Base-by-base conservation (phyloP, 169 alveolate genomes). In the Cryptosporidium baileyi region DNA sequence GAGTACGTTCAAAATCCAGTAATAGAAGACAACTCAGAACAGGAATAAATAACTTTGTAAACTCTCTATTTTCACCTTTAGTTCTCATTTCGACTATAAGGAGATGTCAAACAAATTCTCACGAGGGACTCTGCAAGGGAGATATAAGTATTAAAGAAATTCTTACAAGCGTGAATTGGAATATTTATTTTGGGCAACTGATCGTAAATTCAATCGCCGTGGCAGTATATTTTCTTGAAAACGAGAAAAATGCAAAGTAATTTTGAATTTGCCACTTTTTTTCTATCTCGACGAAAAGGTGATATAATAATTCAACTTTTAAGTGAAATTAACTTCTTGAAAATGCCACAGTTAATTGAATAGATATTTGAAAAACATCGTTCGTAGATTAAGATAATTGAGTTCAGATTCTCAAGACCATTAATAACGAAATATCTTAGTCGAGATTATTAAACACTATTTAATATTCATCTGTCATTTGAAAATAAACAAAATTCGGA, bases 161-260 rank as follows among this genome's bases (percentile, higher is more conserved):
- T 36, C 85, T 74, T 22, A 32, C 49, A 19, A 74, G 54, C 54
- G 60, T 74, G 22, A 74, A 74, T 41, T 74, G 85, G 85, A 61
- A 60, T 24, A 54, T 57, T 22, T 74, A 74, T 54, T 74, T 74
- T 41, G 67, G 85, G 7, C 65, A 74, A 19, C 32, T 74, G 9
- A 38, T 38, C 19, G 57, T 74, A 19, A 54, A 74, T 36, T 54
- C 85, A n/a, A 22, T 74, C 36, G 24, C 47, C 54, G 47, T 65
- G 24, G 81, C 81, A 45, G 11, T 65, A n/a, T 28, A 47, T 44
- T 45, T 65, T 28, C 54, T 65, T n/a, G 81, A 65, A 3, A 26
- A 17, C 13, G 79, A 61, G 13, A 61, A 61, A 19, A 11, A 30
- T 36, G 1, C 26, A 19, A 51, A 3, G 61, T n/a, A 51, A 5